These are phyloP conservation scores for Nemophila menziesii DNA, from an alignment of 257 asterid species.

Conservation along the genomic window DNA sequence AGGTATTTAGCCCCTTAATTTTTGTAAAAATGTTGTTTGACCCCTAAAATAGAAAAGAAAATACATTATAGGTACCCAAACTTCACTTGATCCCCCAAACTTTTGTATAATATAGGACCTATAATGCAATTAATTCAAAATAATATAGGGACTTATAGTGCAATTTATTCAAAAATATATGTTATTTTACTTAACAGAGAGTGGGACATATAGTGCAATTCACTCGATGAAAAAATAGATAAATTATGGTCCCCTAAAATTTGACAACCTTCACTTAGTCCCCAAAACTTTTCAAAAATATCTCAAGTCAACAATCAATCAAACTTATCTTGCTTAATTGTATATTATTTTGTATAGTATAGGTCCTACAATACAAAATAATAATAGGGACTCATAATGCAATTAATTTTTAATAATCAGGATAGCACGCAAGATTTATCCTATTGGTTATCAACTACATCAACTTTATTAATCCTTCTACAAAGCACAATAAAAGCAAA, in stretches of 20 bases:
- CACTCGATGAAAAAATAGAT: too few species aligned
- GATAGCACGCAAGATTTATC: slow-evolving; percentile 56
- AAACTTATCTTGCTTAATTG: neutral
- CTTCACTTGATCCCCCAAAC: too few species aligned
- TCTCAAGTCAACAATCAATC: too few species aligned
- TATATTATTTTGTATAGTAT: neutral
- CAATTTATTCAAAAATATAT: too few species aligned
- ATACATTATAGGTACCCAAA: too few species aligned
- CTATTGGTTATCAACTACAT: slow-evolving; percentile 81
- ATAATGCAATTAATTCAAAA: too few species aligned
- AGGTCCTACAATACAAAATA: neutral
- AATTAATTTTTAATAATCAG: slow-evolving; percentile 39
- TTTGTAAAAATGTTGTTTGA: neutral
- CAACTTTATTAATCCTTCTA: slow-evolving; percentile 72
- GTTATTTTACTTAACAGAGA: neutral
- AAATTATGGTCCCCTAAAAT: too few species aligned
- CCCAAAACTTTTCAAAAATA: too few species aligned
- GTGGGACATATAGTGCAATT: too few species aligned
- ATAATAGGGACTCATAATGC: neutral
- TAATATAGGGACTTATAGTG: too few species aligned
- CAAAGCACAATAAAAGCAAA: slow-evolving; percentile 83
- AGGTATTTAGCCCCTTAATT: slow-evolving; percentile 48
- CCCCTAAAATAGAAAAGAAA: neutral
- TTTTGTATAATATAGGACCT: too few species aligned
- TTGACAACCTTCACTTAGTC: too few species aligned